Percentiles rank a stretch among this genome's conserved stretches.
Evolutionary conservation across 169 alveolate species (phyloP).

Genomic region (Eimeria tenella): DNA sequence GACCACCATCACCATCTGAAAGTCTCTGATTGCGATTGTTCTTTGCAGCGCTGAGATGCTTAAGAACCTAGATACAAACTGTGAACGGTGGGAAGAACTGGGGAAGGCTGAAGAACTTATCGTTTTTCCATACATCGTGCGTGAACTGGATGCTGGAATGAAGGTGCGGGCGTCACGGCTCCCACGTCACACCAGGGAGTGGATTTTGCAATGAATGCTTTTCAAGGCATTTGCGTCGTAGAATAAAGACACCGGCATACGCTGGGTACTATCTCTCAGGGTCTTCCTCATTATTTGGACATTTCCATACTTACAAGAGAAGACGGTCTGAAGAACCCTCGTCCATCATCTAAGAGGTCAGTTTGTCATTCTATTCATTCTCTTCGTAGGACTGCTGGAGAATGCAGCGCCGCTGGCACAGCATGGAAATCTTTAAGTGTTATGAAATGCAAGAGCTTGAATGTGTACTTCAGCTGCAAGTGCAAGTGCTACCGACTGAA

Average conservation of each 20-base stretch:
- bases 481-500: background rate
- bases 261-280: background rate
- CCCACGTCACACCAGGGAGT: too few species aligned
- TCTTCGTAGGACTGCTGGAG: background rate
- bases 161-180: background rate
- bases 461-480: background rate
- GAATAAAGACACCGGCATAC: too few species aligned
- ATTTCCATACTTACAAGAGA: background rate
- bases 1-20: too few species aligned
- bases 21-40: too few species aligned
- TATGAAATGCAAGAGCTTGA: background rate
- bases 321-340: background rate
- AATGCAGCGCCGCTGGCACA: background rate
- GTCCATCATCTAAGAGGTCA: background rate
- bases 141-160: background rate
- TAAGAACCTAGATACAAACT: background rate
- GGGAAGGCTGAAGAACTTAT: background rate
- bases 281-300: background rate
- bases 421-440: too few species aligned
- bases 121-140: background rate
- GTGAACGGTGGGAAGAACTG: background rate
- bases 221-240: too few species aligned
- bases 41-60: background rate
- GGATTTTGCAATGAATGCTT: too few species aligned
- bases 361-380: background rate